Percentiles rank a stretch among this genome's conserved stretches.
Conservation (phyloP, 116 monocot genomes). For the Iris pallida region DNA sequence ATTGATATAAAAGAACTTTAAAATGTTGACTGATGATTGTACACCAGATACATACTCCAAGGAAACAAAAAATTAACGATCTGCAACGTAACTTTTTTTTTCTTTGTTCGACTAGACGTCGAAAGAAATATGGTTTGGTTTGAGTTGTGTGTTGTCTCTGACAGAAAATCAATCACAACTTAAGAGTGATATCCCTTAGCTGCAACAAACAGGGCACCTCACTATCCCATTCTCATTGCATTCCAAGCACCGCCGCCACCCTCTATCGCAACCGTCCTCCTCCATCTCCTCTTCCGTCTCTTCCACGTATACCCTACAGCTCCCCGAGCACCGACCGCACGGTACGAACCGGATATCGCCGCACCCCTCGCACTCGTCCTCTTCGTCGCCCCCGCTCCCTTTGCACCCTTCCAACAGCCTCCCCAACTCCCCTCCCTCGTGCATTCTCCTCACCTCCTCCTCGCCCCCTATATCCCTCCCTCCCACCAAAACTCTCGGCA, state of each 20-base stretch:
- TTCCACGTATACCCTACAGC: slow-evolving; percentile 58
- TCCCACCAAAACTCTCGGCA: slow-evolving; percentile 52
- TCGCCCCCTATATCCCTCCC: slow-evolving; percentile 51
- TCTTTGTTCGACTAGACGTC: too few species aligned
- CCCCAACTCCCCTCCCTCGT: slow-evolving; percentile 50
- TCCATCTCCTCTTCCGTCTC: slow-evolving; percentile 14
- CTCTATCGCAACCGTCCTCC: not conserved
- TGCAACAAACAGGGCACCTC: slow-evolving; percentile 6
- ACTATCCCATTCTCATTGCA: slow-evolving; percentile 18
- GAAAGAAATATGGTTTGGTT: too few species aligned
- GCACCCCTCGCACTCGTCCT: slow-evolving; percentile 37
- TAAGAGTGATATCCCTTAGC: too few species aligned
- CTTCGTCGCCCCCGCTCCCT: not conserved
- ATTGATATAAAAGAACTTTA: too few species aligned
- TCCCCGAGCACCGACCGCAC: slow-evolving; percentile 54
- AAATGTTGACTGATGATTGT: too few species aligned
- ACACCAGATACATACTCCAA: too few species aligned
- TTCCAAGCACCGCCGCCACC: slow-evolving; percentile 7
- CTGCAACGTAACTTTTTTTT: too few species aligned
- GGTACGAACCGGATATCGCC: slow-evolving; percentile 63
- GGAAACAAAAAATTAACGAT: too few species aligned
- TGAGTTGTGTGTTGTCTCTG: too few species aligned
- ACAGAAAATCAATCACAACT: too few species aligned
- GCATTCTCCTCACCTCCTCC: slow-evolving; percentile 63
- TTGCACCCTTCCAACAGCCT: slow-evolving; percentile 34